These are phyloP conservation scores for Nephromyces sp. DNA, from an alignment of 169 alveolate species.

Conservation along the genomic window DNA sequence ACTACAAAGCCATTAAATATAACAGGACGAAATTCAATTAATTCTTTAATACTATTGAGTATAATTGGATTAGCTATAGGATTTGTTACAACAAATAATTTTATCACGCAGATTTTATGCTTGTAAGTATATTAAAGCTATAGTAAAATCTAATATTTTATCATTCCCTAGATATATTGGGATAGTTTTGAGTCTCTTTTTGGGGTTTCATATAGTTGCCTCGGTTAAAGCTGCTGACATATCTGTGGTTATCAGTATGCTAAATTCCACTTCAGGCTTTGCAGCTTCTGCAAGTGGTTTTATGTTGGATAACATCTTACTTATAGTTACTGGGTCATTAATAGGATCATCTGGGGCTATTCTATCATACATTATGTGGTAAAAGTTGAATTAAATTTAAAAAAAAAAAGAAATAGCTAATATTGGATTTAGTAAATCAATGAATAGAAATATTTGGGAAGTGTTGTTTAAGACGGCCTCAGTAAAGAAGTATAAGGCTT, in stretches of 20 bases:
- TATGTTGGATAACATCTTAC: conserved; percentile 71
- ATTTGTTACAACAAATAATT: conserved; percentile 13
- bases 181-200: no score
- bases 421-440: conserved; percentile 53
- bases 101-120: conserved; percentile 13
- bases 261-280: conserved; percentile 71
- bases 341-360: conserved; percentile 89
- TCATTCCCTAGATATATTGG: no score
- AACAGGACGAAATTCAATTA: conserved; percentile 54
- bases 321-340: conserved; percentile 84
- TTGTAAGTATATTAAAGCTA: conserved; percentile 9
- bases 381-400: conserved; percentile 88
- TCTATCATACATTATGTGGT: conserved; percentile 85
- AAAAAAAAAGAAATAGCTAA: no score
- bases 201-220: conserved; percentile 9
- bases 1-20: conserved; percentile 59
- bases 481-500: no score
- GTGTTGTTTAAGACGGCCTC: conserved; percentile 7
- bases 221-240: conserved; percentile 29
- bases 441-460: conserved; percentile 30
- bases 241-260: conserved; percentile 48
- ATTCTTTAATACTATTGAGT: conserved; percentile 8
- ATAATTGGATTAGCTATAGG: conserved; percentile 17
- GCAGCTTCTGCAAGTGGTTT: conserved; percentile 58
- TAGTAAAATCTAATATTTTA: no score